Conservation (phyloP, 352 stramenopile genomes). For the Pythium chondricola region DNA sequence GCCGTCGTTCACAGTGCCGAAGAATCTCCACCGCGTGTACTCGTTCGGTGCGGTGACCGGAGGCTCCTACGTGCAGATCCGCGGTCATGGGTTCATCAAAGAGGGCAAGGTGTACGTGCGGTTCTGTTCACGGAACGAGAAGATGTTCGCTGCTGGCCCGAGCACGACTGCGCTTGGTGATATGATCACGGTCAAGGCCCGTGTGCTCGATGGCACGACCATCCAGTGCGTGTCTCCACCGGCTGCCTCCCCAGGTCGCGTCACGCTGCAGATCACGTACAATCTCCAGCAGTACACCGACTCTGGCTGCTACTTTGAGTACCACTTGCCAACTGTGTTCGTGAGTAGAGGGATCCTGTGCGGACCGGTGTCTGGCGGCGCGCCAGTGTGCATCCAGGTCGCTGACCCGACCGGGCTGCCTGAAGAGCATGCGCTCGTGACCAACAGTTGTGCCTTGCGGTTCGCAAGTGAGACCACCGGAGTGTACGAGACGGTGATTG, state of each 20-base stretch:
- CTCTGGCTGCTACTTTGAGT: constrained; percentile 65
- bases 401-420: constrained; percentile 34
- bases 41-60: constrained; percentile 42
- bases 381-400: constrained; percentile 38
- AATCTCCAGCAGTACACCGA: constrained; percentile 69
- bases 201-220: constrained; percentile 40
- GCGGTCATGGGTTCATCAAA: constrained; percentile 47
- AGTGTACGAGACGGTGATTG: constrained; percentile 23
- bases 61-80: constrained; percentile 44
- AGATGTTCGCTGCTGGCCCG: constrained; percentile 23
- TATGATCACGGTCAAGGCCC: constrained; percentile 40
- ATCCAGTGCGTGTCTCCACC: constrained; percentile 46
- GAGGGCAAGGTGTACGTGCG: constrained; percentile 61
- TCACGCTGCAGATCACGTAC: constrained; percentile 54
- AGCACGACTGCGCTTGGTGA: constrained; percentile 22
- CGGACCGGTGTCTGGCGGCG: constrained; percentile 49
- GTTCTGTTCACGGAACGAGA: constrained; percentile 37
- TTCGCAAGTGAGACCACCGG: constrained; percentile 34
- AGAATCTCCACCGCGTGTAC: constrained; percentile 33
- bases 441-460: constrained; percentile 27
- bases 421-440: constrained; percentile 27
- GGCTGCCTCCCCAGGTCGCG: constrained; percentile 25
- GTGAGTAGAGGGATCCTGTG: constrained; percentile 37
- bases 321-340: constrained; percentile 43
- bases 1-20: constrained; percentile 46